Conservation (phyloP, 2,329 filamentous ascomycete genomes). For the Achaetomium macrosporum region DNA sequence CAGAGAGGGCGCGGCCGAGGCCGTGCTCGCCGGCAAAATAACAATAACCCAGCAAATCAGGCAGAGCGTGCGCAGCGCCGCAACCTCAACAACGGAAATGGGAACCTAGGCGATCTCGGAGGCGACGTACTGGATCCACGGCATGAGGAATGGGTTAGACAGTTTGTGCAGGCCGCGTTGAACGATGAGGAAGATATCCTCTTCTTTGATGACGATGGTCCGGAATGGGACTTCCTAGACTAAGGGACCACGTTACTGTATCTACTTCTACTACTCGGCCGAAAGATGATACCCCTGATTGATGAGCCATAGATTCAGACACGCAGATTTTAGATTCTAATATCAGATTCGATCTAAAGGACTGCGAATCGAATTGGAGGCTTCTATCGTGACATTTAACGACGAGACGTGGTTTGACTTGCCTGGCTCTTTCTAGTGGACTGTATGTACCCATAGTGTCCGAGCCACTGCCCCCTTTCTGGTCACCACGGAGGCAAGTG, state of each 20-base stretch:
- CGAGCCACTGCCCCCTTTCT: neutral
- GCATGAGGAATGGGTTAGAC: slow-evolving; percentile 48
- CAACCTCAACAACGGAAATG: slow-evolving; percentile 14
- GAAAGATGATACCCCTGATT: too few relatives aligned
- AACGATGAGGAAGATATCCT: slow-evolving; percentile 46
- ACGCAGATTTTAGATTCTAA: too few relatives aligned
- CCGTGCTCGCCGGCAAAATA: slow-evolving; percentile 22
- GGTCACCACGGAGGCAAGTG: neutral
- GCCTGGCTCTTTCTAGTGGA: too few relatives aligned
- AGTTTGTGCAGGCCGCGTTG: slow-evolving; percentile 50
- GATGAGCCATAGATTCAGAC: too few relatives aligned
- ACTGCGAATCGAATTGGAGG: too few relatives aligned
- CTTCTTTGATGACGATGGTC: slow-evolving; percentile 39
- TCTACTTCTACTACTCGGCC: too few relatives aligned
- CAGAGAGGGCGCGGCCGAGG: slow-evolving; percentile 10
- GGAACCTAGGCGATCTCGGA: neutral
- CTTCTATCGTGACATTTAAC: too few relatives aligned
- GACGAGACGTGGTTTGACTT: too few relatives aligned
- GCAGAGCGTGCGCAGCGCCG: slow-evolving; percentile 15
- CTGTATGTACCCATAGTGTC: too few relatives aligned
- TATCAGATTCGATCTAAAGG: too few relatives aligned
- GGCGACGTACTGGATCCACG: slow-evolving; percentile 36
- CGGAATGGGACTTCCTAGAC: slow-evolving; percentile 16
- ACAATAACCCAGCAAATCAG: slow-evolving; percentile 21
- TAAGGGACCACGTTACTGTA: too few relatives aligned